A percentile compares a stretch with the other conserved stretches of the same genome.
Conservation (phyloP, 305 asterid genomes). For the Fraxinus latifolia region DNA sequence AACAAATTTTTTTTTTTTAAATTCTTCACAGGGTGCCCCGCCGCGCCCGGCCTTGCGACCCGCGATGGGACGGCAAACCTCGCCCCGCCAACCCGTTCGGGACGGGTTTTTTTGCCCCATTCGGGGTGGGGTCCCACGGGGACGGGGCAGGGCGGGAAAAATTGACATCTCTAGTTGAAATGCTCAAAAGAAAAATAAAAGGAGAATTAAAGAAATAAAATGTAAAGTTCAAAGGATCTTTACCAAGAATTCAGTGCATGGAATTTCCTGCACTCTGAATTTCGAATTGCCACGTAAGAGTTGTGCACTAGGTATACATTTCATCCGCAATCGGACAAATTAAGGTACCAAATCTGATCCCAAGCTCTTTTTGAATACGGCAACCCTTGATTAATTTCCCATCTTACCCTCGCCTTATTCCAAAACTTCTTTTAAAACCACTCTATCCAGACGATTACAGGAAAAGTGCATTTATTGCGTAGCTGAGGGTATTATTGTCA, state of each 20-base stretch:
- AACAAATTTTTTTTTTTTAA: too few relatives aligned
- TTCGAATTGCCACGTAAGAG: background rate
- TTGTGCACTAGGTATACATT: background rate
- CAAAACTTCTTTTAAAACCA: background rate
- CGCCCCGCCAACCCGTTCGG: too few relatives aligned
- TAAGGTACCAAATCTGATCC: background rate
- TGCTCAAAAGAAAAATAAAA: too few relatives aligned
- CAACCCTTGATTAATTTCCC: background rate
- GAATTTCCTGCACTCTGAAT: background rate
- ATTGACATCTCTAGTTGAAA: too few relatives aligned
- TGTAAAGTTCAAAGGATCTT: background rate
- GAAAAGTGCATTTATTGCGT: background rate
- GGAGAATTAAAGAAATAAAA: background rate
- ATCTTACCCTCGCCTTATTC: background rate
- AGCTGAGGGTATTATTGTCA: background rate
- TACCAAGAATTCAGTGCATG: background rate
- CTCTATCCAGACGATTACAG: background rate
- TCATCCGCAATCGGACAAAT: background rate
- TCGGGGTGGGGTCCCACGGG: too few relatives aligned
- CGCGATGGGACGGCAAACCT: too few relatives aligned
- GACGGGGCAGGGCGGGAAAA: too few relatives aligned
- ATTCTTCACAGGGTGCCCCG: too few relatives aligned
- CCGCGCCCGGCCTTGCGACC: too few relatives aligned
- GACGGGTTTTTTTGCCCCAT: too few relatives aligned
- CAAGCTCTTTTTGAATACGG: background rate